Base-by-base conservation (phyloP, 371 early-diverging fungal species). In the Zopfochytrium polystomum region DNA sequence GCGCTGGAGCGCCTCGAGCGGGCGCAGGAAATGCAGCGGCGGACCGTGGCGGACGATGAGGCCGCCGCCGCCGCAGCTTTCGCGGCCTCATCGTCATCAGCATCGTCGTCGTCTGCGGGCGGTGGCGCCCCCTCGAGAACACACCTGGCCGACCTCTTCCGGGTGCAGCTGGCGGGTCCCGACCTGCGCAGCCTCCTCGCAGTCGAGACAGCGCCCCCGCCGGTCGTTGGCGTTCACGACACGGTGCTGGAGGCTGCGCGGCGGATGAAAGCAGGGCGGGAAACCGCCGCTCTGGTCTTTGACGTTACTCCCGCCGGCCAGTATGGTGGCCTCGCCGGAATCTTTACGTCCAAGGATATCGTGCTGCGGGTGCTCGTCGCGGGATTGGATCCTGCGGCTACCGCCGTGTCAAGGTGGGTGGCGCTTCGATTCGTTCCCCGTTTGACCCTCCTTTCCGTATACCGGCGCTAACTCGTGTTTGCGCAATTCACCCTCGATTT, bases 281-380 rank as follows among this genome's bases (percentile, higher is more conserved):
- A 93, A 47, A 95, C 96, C 0, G 95, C 95, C 34, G 93, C 91
- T 6, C 78, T 95, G 52, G 88, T 95, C 6, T 87, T 91, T 72
- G 67, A 69, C 32, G 62, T 57, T 9, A 32, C 30, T n/a, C 32
- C 22, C 31, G 35, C 13, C 18, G 60, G 51, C 6, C 42, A 43
- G 20, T 33, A 60, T 30, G 89, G 83, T 31, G 78, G 76, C 15
- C 78, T 95, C 50, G 86, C 90, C n/a, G 94, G 95, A 57, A 94
- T 96, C 63, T 91, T 95, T 70, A 95, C 96, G 15, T 89, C 85
- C 70, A 87, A 87, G 69, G 97, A 97, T 72, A 83, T 97, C 48
- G 94, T 95, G 38, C 80, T 96, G 58, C 84, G 96, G 58, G 97
- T 96, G n/a, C 87, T 97, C 63, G 94, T 95, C 20, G 92, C 92